phyloP scores from a whole-genome alignment of 495 filamentous ascomycete species.

The Apiosordaria backusii region DNA sequence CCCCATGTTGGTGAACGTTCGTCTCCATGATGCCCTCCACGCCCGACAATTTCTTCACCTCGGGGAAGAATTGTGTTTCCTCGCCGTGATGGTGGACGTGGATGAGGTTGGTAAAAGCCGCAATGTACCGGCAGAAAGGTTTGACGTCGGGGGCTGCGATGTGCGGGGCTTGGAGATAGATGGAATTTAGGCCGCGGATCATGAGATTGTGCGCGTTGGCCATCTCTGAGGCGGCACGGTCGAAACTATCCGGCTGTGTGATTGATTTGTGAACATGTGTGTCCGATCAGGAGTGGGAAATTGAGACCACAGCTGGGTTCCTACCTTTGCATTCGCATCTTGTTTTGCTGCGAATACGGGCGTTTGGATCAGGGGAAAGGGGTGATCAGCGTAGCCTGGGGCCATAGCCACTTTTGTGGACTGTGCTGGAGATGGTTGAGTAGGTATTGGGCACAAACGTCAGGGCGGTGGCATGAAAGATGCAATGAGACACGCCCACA shows the following conservation, averaged over 20 bases:
- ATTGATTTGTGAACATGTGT: neutral
- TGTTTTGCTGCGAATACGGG: slow-evolving; percentile 8
- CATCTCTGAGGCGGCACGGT: slow-evolving; percentile 40
- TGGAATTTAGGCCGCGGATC: slow-evolving; percentile 47
- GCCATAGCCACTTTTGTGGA: slow-evolving; percentile 18
- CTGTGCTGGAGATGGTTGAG: neutral
- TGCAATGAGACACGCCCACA: too few species aligned
- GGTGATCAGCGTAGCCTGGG: slow-evolving; percentile 33
- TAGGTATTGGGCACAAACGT: too few species aligned
- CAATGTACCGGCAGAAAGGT: slow-evolving; percentile 38
- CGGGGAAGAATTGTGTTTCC: slow-evolving; percentile 44
- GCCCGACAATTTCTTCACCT: slow-evolving; percentile 37
- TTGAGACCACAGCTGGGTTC: neutral
- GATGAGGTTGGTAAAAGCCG: slow-evolving; percentile 29
- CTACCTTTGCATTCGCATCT: neutral
- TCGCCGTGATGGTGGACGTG: slow-evolving; percentile 45
- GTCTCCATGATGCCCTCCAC: slow-evolving; percentile 42
- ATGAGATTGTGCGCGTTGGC: slow-evolving; percentile 45
- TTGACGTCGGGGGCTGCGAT: slow-evolving; percentile 30
- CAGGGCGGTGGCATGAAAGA: too few species aligned
- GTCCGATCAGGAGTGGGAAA: neutral
- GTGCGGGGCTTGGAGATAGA: slow-evolving; percentile 48
- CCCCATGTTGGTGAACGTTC: slow-evolving; percentile 47
- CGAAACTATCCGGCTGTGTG: slow-evolving; percentile 28
- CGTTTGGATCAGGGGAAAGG: slow-evolving; percentile 26